Conservation (phyloP, 129 eudicot species). For the Escallonia herrerae region DNA sequence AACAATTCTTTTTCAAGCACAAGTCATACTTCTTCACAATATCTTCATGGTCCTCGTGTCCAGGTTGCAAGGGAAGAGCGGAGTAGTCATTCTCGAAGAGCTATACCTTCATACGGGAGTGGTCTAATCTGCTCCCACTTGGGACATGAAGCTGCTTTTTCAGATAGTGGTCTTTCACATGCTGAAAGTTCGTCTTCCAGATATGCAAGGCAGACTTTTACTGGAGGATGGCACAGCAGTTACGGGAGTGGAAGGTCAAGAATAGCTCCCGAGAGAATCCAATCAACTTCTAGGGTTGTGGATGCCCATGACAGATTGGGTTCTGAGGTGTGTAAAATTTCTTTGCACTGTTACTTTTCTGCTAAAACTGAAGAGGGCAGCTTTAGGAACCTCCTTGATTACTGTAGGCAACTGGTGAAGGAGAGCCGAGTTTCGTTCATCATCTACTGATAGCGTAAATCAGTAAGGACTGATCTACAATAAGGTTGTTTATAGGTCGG, state of each 20-base stretch:
- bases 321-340: slow-evolving; percentile 32
- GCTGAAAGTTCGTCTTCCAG: slow-evolving; percentile 26
- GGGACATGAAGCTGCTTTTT: slow-evolving; percentile 27
- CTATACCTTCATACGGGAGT: slow-evolving; percentile 30
- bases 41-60: slow-evolving; percentile 20
- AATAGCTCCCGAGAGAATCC: slow-evolving; percentile 29
- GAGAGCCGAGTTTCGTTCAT: no score
- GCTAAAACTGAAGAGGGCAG: background rate
- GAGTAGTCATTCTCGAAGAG: slow-evolving; percentile 29
- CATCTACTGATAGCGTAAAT: no score
- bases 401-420: no score
- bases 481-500: no score
- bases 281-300: slow-evolving; percentile 19
- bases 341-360: background rate
- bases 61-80: slow-evolving; percentile 32
- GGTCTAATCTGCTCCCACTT: slow-evolving; percentile 27
- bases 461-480: no score
- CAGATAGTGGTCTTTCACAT: slow-evolving; percentile 15
- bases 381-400: background rate
- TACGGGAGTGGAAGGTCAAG: slow-evolving; percentile 47
- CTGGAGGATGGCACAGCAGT: slow-evolving; percentile 39
- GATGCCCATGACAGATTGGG: no score
- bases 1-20: slow-evolving; percentile 16
- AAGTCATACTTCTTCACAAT: slow-evolving; percentile 27
- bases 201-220: slow-evolving; percentile 30